Evolutionary conservation across 2,329 filamentous ascomycete genomes (phyloP).

Genomic region (Beauveria rudraprayagi): DNA sequence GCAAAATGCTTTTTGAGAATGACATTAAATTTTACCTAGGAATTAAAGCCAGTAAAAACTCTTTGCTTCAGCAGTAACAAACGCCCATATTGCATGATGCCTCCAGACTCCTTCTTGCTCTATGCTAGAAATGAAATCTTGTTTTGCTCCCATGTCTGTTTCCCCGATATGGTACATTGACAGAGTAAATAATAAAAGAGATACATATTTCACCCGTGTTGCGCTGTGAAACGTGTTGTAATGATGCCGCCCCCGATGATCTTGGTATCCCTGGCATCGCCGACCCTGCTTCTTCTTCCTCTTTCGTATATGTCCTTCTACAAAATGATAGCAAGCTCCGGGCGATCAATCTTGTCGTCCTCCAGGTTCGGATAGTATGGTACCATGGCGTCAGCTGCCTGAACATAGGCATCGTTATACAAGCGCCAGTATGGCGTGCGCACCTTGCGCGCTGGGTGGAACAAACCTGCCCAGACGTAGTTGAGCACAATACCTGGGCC

Average conservation of each 20-base stretch:
- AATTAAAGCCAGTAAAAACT: background rate
- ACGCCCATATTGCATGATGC: conserved; percentile 3
- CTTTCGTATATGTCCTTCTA: conserved; percentile 32
- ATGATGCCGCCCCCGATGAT: background rate
- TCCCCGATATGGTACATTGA: background rate
- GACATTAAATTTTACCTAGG: background rate
- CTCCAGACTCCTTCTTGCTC: background rate
- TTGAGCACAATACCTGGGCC: conserved; percentile 92
- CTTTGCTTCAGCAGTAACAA: conserved; percentile 6
- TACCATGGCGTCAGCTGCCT: conserved; percentile 87
- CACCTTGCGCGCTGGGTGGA: conserved; percentile 94
- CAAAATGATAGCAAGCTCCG: conserved; percentile 76
- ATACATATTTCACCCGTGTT: background rate
- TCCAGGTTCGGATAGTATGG: conserved; percentile 88
- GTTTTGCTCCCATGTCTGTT: background rate
- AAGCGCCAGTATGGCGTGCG: conserved; percentile 91
- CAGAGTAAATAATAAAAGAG: background rate
- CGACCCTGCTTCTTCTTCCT: background rate
- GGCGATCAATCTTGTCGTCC: conserved; percentile 69
- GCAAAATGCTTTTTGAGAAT: background rate
- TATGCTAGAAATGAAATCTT: background rate
- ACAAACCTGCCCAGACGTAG: conserved; percentile 95
- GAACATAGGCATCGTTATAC: conserved; percentile 95
- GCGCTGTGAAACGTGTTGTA: background rate
- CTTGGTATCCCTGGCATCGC: background rate